Conservation (phyloP, 805 yeast species). For the Wickerhamiella cacticola region DNA sequence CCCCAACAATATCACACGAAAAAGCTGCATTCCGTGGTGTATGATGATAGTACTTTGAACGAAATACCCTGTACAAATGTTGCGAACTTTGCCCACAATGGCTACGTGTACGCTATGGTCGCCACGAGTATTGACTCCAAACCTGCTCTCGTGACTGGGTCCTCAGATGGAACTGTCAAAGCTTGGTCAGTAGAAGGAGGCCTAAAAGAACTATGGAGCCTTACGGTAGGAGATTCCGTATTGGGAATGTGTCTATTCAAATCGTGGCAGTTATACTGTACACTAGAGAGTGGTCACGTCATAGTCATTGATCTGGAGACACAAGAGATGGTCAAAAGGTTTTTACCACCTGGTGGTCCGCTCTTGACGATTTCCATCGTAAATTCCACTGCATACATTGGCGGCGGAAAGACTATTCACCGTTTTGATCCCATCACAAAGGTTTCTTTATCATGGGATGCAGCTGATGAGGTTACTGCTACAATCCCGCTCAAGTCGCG, state of each 20-base stretch:
- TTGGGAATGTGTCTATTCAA: conserved; percentile 48
- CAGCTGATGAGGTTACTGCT: conserved; percentile 21
- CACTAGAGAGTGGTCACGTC: conserved; percentile 61
- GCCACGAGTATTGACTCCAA: conserved; percentile 20
- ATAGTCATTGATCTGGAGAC: conserved; percentile 82
- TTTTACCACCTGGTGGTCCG: conserved; percentile 23
- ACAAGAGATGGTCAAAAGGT: conserved; percentile 42
- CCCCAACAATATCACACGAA: conserved; percentile 25
- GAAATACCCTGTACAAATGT: conserved; percentile 56
- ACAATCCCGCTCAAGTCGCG: conserved; percentile 14
- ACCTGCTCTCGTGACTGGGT: conserved; percentile 50
- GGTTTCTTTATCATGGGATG: conserved; percentile 27
- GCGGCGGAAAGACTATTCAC: conserved; percentile 40
- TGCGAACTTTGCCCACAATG: conserved; percentile 77
- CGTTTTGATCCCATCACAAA: conserved; percentile 42
- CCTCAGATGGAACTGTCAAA: conserved; percentile 85
- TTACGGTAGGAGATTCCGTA: conserved; percentile 53
- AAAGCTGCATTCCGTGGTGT: conserved; percentile 8
- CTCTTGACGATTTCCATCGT: conserved; percentile 49
- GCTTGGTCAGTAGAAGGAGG: conserved; percentile 48
- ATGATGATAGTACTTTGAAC: conserved; percentile 18
- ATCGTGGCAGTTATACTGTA: conserved; percentile 70
- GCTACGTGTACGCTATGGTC: conserved; percentile 69
- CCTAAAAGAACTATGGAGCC: conserved; percentile 22
- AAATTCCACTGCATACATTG: conserved; percentile 50